Base-by-base conservation (phyloP, 1,139 yeast genomes). In the Zygosaccharomyces pseudobailii region DNA sequence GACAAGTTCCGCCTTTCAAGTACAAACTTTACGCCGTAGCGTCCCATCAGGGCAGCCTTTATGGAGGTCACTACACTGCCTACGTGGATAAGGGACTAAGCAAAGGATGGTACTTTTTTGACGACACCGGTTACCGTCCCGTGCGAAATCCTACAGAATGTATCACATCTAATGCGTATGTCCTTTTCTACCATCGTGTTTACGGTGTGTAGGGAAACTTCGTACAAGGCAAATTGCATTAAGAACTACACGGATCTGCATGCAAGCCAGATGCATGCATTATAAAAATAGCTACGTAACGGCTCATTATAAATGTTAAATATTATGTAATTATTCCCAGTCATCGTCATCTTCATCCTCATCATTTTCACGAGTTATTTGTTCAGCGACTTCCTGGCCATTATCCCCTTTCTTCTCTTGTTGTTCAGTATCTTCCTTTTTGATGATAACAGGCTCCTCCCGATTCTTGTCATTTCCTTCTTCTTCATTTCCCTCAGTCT, bases 61-160 rank as follows among this genome's bases (percentile, higher is more conserved):
- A 84, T 40, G 88, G 95, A 2, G 97, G 98, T 0, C 98, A 92
- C 67, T 92, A 92, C 65, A 92, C 97, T 0, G 75, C 96, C 0
- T 85, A 81, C 60, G 95, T 88, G 2, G 72, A 81, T 57, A 86
- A 87, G 56, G 78, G 79, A 22, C 64, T 73, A 5, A 71, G 71
- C 41, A 71, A 75, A 43, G 65, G 67, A 3, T 65, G 70, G 69
- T 54, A 54, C 34, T 59, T 58, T 43, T 66, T 62, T 48, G 70
- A 66, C 51, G 70, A 66, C 47, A 58, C 63, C 5, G 54, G 46
- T 42, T 60, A 55, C 45, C 57, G 67, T 34, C 59, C 55, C 10
- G 52, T 61, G 9, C 59, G 55, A 43, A 60, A 54, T 30, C 51
- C 54, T 5, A 56, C 53, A 17, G 68, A 63, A 39, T 59, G 61